Evolutionary conservation across 768 basidiomycete genomes (phyloP).

Genomic region (Xanthoconium stramineum): DNA sequence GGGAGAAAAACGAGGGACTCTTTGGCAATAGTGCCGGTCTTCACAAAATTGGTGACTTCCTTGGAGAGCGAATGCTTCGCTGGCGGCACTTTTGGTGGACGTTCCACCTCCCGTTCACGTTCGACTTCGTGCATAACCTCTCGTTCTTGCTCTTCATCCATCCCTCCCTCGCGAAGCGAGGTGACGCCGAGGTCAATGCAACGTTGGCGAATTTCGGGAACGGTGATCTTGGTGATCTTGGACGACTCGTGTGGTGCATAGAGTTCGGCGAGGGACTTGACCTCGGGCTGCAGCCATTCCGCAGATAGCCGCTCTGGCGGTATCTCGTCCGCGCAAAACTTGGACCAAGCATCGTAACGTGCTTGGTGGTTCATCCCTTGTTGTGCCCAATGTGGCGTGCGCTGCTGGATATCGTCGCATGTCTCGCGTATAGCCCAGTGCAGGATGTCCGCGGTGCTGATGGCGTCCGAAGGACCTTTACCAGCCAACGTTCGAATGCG

Average conservation of each 20-base stretch:
- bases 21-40: conserved; percentile 27
- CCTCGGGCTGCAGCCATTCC: conserved; percentile 42
- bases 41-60: conserved; percentile 26
- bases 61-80: conserved; percentile 19
- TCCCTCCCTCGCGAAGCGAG: not conserved
- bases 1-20: conserved; percentile 17
- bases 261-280: conserved; percentile 33
- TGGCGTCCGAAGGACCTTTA: conserved; percentile 1
- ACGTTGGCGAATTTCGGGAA: not conserved
- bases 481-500: conserved; percentile 31
- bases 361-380: conserved; percentile 39
- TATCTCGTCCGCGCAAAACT: conserved; percentile 10
- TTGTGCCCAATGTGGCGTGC: conserved; percentile 42
- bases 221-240: not conserved
- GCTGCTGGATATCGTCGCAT: conserved; percentile 38
- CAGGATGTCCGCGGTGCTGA: conserved; percentile 35
- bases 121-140: conserved; percentile 46
- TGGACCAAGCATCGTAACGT: conserved; percentile 25
- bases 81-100: conserved; percentile 29
- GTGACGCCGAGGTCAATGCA: conserved; percentile 9
- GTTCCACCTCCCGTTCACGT: conserved; percentile 37
- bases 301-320: conserved; percentile 7
- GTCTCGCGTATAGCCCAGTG: conserved; percentile 46
- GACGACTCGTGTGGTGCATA: not conserved
- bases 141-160: conserved; percentile 39